A percentile compares a stretch with the other conserved stretches of the same genome.
phyloP scores from a whole-genome alignment of 306 rosid species.

The Citrullus colocynthis region DNA sequence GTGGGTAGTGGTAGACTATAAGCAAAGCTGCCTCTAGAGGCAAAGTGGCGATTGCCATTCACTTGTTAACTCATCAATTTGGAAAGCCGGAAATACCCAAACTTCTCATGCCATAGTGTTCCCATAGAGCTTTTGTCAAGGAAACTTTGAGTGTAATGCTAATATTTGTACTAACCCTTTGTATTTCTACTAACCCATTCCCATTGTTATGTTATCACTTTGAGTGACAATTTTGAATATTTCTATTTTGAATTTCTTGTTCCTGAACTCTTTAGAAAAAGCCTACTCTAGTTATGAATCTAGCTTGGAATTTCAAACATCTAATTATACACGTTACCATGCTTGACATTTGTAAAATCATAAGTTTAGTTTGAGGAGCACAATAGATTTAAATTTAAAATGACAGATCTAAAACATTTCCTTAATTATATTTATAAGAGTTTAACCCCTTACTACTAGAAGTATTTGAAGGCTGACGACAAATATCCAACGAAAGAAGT shows the following conservation, averaged over 20 bases:
- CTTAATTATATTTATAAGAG: neutral
- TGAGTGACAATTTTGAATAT: neutral
- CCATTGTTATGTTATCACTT: neutral
- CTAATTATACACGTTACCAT: too few relatives aligned
- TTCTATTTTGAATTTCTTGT: neutral
- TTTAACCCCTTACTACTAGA: too few relatives aligned
- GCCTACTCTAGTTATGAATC: neutral
- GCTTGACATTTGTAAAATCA: too few relatives aligned
- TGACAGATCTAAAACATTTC: neutral
- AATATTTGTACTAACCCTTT: neutral
- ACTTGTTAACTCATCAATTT: neutral
- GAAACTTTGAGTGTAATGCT: neutral
- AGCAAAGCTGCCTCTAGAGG: conserved; percentile 4
- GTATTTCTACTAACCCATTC: neutral
- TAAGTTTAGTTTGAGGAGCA: too few relatives aligned
- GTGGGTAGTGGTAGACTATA: neutral
- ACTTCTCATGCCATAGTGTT: neutral
- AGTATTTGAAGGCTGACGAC: too few relatives aligned
- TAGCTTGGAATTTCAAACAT: neutral
- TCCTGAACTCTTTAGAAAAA: neutral
- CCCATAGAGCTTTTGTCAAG: neutral
- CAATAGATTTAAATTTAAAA: neutral
- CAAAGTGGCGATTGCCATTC: neutral
- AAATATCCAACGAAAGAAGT: too few relatives aligned
- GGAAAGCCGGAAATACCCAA: neutral